Evolutionary conservation across 345 rosid genomes (phyloP), one percentile per base, ranked within the genome.

Genomic region (Linum trigynum): DNA sequence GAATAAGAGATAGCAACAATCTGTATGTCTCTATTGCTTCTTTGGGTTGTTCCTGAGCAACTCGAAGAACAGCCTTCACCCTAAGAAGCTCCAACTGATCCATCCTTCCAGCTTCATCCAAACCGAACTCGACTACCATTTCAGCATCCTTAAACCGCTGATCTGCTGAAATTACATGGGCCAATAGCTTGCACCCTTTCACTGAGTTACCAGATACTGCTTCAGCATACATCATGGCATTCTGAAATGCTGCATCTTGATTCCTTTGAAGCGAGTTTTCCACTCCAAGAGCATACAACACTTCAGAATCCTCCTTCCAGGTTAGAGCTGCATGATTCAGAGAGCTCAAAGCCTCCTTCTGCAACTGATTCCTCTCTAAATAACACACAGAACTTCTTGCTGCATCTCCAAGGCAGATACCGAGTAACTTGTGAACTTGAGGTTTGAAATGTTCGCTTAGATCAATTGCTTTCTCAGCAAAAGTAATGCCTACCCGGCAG

Each of bases 211-310:
- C 96, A 65, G 77, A 79, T 36, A 67, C 77, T 71, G 70, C 74
- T 65, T 78, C 82, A 61, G 87, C 72, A 73, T 82, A 88, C 73
- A 69, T 74, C 72, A 94, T 73, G 55, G 85, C 86, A 55, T 80
- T 75, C 66, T 84, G 84, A 66, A 90, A 82, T 39, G 96, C 99
- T 42, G 67, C 75, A 60, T 81, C 89, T 63, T 86, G 71, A 73
- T 94, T 88, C 78, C 97, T 90, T 71, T 94, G 99, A 65, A 83
- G 77, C 38, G 90, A 90, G 73, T 90, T 86, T 79, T 94, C 97
- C 55, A 83, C 69, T 62, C 86, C 84, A 53, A 91, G 80, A 74
- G 76, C 76, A 72, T 77, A 79, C 72, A 79, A 70, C 64, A 83
- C 75, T 67, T 84, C 96, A 37, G 86, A 79, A 71, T 83, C 86